These are phyloP conservation scores for Xerocomellus intermedius DNA, from an alignment of 768 basidiomycete genomes.

Conservation along the genomic window DNA sequence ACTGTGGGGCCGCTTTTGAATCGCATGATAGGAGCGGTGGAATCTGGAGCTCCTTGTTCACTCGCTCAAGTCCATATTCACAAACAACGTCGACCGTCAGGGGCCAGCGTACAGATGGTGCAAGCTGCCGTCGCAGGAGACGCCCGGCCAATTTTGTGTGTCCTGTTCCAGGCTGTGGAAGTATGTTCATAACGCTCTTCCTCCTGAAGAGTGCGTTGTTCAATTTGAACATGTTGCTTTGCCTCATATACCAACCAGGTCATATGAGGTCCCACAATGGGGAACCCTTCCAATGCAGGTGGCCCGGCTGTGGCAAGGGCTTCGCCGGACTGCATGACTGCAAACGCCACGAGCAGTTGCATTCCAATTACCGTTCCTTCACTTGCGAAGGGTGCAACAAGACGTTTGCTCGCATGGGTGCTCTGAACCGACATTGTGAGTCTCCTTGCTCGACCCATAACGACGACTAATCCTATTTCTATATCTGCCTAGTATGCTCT, in stretches of 20 bases:
- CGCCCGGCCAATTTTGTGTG: slow-evolving; percentile 82
- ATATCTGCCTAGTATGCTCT: slow-evolving; percentile 55
- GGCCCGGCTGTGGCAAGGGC: slow-evolving; percentile 92
- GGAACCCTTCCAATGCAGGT: slow-evolving; percentile 92
- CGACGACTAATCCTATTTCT: neutral
- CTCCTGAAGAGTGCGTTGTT: slow-evolving; percentile 75
- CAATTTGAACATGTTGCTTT: slow-evolving; percentile 2
- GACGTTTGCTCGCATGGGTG: slow-evolving; percentile 94
- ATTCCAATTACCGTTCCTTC: slow-evolving; percentile 90
- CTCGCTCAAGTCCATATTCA: too few species aligned
- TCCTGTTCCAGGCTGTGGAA: slow-evolving; percentile 79
- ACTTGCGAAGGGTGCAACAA: slow-evolving; percentile 91
- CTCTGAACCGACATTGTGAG: slow-evolving; percentile 89
- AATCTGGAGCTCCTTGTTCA: too few species aligned
- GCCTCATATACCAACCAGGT: slow-evolving; percentile 37
- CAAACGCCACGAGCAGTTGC: slow-evolving; percentile 93
- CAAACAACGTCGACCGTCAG: too few species aligned
- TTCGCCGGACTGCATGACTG: slow-evolving; percentile 96
- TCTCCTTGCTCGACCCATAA: slow-evolving; percentile 19
- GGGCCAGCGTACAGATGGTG: slow-evolving; percentile 68
- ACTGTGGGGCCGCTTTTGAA: too few species aligned
- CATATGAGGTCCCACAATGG: slow-evolving; percentile 94
- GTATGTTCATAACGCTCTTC: slow-evolving; percentile 89
- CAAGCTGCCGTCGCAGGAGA: slow-evolving; percentile 80
- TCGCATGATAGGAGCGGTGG: too few species aligned